These are phyloP conservation scores for Ceratobasidium theobromae DNA, from an alignment of 1,284 basidiomycete species.

Conservation along the genomic window DNA sequence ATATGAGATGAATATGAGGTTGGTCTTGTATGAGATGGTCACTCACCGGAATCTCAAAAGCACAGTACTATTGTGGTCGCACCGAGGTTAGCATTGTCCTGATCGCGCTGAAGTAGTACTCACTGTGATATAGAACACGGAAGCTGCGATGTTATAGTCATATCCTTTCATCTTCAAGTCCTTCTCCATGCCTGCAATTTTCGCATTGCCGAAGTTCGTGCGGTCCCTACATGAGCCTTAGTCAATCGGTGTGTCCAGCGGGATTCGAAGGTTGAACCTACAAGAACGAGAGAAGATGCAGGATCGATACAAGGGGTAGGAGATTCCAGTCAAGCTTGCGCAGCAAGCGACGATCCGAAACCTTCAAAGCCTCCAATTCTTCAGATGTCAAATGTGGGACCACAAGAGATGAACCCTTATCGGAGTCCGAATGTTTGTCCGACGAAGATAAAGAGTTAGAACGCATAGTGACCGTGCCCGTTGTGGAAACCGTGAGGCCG, in stretches of 20 bases:
- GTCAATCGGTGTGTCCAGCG: background rate
- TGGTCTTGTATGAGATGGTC: background rate
- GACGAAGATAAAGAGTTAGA: background rate
- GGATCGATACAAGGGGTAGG: slow-evolving; percentile 32
- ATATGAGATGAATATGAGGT: background rate
- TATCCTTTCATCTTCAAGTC: slow-evolving; percentile 34
- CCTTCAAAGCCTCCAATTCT: background rate
- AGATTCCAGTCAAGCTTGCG: slow-evolving; percentile 36
- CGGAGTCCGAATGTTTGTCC: slow-evolving; percentile 22
- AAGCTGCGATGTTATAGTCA: slow-evolving; percentile 32
- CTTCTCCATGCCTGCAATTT: slow-evolving; percentile 32
- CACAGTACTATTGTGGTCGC: slow-evolving; percentile 7
- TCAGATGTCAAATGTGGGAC: background rate
- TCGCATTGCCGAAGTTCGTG: slow-evolving; percentile 22
- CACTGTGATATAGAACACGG: slow-evolving; percentile 34
- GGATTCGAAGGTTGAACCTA: background rate
- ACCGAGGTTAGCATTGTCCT: background rate
- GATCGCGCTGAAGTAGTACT: background rate
- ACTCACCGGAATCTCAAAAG: slow-evolving; percentile 13
- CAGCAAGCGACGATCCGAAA: slow-evolving; percentile 20
- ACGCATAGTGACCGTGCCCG: background rate
- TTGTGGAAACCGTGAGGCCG: no score
- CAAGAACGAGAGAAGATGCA: slow-evolving; percentile 36
- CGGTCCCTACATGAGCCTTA: slow-evolving; percentile 15
- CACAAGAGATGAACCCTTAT: slow-evolving; percentile 5